phyloP scores from a whole-genome alignment of 225 moss, liverwort and hornwort species.

The Takakia lepidozioides region DNA sequence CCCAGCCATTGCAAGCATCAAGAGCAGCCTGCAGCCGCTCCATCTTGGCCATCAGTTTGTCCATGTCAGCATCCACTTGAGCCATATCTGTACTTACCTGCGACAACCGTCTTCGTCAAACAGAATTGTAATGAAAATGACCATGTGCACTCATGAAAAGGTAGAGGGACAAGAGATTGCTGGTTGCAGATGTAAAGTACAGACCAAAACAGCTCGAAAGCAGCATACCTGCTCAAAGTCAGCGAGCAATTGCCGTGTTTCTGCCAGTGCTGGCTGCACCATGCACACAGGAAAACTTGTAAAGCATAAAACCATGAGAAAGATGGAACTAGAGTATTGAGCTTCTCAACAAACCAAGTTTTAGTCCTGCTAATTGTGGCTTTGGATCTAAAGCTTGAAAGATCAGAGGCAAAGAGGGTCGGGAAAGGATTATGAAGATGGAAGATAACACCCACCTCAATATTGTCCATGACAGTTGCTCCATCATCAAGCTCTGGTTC shows the following conservation, averaged over 20 bases:
- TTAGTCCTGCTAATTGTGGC: neutral
- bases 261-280: conserved; percentile 71
- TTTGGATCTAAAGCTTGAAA: neutral
- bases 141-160: too few species aligned
- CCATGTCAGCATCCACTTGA: conserved; percentile 71
- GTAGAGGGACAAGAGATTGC: too few species aligned
- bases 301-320: too few species aligned
- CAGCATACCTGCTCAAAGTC: conserved; percentile 84
- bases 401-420: too few species aligned
- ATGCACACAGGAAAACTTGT: too few species aligned
- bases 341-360: too few species aligned
- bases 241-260: conserved; percentile 64
- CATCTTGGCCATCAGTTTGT: conserved; percentile 91
- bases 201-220: too few species aligned
- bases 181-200: too few species aligned
- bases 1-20: conserved; percentile 96
- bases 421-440: too few species aligned
- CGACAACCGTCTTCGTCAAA: too few species aligned
- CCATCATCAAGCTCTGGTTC: conserved; percentile 86
- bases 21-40: conserved; percentile 81
- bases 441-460: conserved; percentile 78
- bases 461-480: conserved; percentile 83
- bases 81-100: conserved; percentile 97
- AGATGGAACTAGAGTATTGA: too few species aligned
- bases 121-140: too few species aligned